These are phyloP conservation scores for Coprinopsis cinerea DNA, from an alignment of 768 basidiomycete species.

Conservation along the genomic window DNA sequence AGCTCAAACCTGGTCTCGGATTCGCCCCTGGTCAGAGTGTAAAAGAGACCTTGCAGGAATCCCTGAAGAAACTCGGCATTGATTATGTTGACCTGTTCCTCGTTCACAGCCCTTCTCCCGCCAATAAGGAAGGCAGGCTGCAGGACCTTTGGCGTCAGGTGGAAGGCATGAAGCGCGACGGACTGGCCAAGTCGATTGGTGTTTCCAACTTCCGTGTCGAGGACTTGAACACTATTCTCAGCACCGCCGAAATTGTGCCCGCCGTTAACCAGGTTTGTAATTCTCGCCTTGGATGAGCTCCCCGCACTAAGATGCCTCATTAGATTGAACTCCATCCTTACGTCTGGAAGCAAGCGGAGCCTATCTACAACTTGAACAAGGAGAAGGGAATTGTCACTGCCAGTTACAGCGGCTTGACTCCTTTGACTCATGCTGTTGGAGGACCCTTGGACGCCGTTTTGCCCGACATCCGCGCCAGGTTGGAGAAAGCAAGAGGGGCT, in stretches of 20 bases:
- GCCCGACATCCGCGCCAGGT: conserved; percentile 42
- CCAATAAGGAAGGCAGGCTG: conserved; percentile 34
- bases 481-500: conserved; percentile 33
- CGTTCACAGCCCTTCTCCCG: conserved; percentile 43
- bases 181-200: conserved; percentile 53
- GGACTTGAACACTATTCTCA: conserved; percentile 47
- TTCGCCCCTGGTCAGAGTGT: conserved; percentile 21
- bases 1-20: conserved; percentile 35
- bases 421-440: conserved; percentile 33
- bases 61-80: conserved; percentile 46
- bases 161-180: conserved; percentile 47
- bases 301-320: neutral
- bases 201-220: conserved; percentile 62
- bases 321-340: conserved; percentile 71
- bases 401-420: conserved; percentile 58
- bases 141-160: conserved; percentile 53
- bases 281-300: neutral
- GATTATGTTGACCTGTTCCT: conserved; percentile 60
- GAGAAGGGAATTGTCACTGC: conserved; percentile 59
- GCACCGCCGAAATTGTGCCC: conserved; percentile 46
- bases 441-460: conserved; percentile 61
- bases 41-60: conserved; percentile 41
- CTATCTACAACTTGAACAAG: conserved; percentile 46
- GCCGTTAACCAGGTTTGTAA: conserved; percentile 61
- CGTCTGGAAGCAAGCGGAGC: conserved; percentile 54